Percentiles rank a stretch among this genome's conserved stretches.
Conservation (phyloP, 345 rosid genomes). For the Bruguiera gymnorhiza region DNA sequence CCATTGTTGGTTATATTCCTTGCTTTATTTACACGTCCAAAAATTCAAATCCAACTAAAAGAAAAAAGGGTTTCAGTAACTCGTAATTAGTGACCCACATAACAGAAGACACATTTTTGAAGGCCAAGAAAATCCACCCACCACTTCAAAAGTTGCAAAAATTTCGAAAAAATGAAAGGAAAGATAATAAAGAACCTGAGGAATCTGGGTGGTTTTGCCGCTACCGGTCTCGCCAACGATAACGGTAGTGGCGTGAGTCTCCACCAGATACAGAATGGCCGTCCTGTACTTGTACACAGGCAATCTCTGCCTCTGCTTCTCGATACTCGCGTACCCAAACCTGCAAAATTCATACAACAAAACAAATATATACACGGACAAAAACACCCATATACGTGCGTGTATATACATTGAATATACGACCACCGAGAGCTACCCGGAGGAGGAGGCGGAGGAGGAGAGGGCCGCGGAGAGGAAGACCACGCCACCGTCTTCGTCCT, state of each 20-base stretch:
- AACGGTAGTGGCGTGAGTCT: slow-evolving; percentile 85
- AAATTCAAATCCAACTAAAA: too few relatives aligned
- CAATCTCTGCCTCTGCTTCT: slow-evolving; percentile 84
- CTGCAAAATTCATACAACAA: slow-evolving; percentile 20
- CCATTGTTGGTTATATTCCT: too few relatives aligned
- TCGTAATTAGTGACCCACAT: too few relatives aligned
- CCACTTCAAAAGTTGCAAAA: too few relatives aligned
- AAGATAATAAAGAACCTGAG: slow-evolving; percentile 55
- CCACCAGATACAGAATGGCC: slow-evolving; percentile 76
- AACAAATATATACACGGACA: background rate
- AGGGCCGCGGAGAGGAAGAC: slow-evolving; percentile 49
- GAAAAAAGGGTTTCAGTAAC: too few relatives aligned
- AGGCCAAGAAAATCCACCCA: too few relatives aligned
- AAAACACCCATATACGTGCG: background rate
- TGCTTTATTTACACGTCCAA: too few relatives aligned
- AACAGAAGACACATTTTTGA: too few relatives aligned
- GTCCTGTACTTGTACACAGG: slow-evolving; percentile 83
- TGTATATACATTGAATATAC: too few relatives aligned
- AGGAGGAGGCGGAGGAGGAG: slow-evolving; percentile 48
- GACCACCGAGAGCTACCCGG: slow-evolving; percentile 41
- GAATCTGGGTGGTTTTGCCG: slow-evolving; percentile 96
- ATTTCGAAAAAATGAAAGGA: background rate
- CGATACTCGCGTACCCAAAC: slow-evolving; percentile 65
- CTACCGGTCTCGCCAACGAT: slow-evolving; percentile 98
- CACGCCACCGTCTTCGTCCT: slow-evolving; percentile 95